Evolutionary conservation across 257 asterid genomes (phyloP), one percentile per base, ranked within the genome.

Genomic region (Mitragyna speciosa): DNA sequence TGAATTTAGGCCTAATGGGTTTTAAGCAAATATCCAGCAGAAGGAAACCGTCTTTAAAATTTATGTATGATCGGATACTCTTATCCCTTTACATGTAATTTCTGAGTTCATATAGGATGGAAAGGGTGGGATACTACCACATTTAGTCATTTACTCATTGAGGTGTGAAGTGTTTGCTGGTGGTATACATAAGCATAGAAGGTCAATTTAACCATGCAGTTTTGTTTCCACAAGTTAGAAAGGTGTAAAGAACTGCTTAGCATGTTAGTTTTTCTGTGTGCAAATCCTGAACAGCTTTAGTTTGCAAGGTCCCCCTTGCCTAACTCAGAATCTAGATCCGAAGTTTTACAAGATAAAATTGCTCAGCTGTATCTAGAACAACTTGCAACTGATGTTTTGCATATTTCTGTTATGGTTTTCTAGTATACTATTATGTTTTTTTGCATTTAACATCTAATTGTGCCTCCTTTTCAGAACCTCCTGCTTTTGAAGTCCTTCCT

Each of bases 401-500:
- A 36, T 4, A 36, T 4, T 36, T 33, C 67, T 58, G 69, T 24
- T 48, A 7, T 41, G 47, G 41, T 67, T 28, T 73, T 47, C 30
- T 22, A 22, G 8, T 9, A 28, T 52, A 19, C 67, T 22, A 10
- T 63, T 58, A 3, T 65, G 31, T 17, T 2, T 6, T 24, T 41
- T 39, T 39, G 3, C 19, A 20, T 68, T 61, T 70, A 72, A 85
- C 30, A 45, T 75, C 48, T 41, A 61, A 45, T 39, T 56, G 49
- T 80, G 59, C 73, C 77, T 47, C 72, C 73, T 6, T 81, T 82
- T 82, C 87, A 95, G 99, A 95, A 86, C 86, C 83, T 81, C 99
- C 99, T 28, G 99, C 98, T 77, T 95, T 95, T 79, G 98, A 93
- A 73, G 94, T 95, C 52, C 95, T 95, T 79, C 98, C 99, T 20